phyloP scores from a whole-genome alignment of 169 alveolate genomes.

The Eimeria sp. region DNA sequence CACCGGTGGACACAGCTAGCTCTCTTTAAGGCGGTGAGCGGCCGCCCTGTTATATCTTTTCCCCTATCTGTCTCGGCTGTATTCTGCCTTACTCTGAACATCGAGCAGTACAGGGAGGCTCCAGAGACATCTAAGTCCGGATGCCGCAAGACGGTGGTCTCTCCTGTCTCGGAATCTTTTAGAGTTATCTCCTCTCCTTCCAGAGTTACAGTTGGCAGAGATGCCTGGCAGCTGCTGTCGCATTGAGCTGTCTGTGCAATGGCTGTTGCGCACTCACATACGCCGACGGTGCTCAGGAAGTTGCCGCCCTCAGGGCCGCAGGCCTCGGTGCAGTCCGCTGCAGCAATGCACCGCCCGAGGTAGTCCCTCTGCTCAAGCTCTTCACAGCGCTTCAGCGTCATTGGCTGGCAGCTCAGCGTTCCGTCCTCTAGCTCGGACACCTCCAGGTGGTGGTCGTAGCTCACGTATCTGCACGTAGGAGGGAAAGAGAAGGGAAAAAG shows the following conservation, averaged over 20 bases:
- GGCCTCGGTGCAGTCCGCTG: slow-evolving; percentile 67
- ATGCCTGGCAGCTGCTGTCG: slow-evolving; percentile 47
- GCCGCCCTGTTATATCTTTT: background rate
- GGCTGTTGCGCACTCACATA: slow-evolving; percentile 78
- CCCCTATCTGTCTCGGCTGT: background rate
- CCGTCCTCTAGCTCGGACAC: slow-evolving; percentile 62
- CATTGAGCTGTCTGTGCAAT: slow-evolving; percentile 67
- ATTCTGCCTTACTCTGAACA: slow-evolving; percentile 43
- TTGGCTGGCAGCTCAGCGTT: slow-evolving; percentile 58
- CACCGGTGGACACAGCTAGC: background rate
- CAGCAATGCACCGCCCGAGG: slow-evolving; percentile 56
- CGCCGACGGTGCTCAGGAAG: slow-evolving; percentile 43
- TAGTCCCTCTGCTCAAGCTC: slow-evolving; percentile 20
- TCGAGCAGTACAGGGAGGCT: slow-evolving; percentile 21
- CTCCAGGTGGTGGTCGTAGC: slow-evolving; percentile 58
- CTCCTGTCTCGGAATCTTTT: slow-evolving; percentile 8
- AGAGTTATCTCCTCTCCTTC: slow-evolving; percentile 8
- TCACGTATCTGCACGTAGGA: slow-evolving; percentile 25
- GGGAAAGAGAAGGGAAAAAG: background rate
- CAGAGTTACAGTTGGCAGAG: slow-evolving; percentile 41
- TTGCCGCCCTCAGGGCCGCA: slow-evolving; percentile 77
- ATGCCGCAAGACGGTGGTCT: background rate
- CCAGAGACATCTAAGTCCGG: slow-evolving; percentile 36
- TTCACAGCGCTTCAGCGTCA: slow-evolving; percentile 28
- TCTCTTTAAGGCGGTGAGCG: background rate